Base-by-base conservation (phyloP, 2,329 filamentous ascomycete species). In the Gnomoniopsis sp. region DNA sequence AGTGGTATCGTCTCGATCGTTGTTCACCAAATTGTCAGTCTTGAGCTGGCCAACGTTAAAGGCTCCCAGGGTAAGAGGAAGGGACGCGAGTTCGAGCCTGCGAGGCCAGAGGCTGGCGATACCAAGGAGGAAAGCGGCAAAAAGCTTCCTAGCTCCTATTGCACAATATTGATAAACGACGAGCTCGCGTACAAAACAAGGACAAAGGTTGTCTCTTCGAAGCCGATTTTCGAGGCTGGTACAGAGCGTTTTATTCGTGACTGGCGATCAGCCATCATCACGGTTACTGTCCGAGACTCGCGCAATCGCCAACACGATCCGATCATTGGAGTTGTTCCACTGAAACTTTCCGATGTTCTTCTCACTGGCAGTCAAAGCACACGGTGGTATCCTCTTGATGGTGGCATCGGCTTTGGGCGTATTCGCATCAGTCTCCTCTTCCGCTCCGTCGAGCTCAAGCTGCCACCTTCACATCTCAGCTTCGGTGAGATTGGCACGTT, bases 171-270 rank as follows among this genome's bases (percentile, higher is more conserved):
- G 12, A 80, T 90, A 72, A 97, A 97, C 65, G 93, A 98, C 68
- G 87, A 96, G 67, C 75, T 96, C 65, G 84, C 86, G 19, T 98
- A 97, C 78, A 92, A 93, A 69, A 98, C 93, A n/a, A 86, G 95
- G 68, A 86, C 91, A 38, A 98, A 99, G 78, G 93, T 93, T 3
- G 89, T 96, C 8, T 96, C 90, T 38, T 96, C 91, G 54, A 93
- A 96, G 71, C 95, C 95, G 1, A 97, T 98, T 64, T 98, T 96
- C 81, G 97, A 98, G 66, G 93, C 95, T 3, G 93, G 93, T 60
- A 97, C 93, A 0, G 95, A 99, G 70, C 85, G 89, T 14, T 98
- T 98, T 67, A 78, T 98, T 33, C 88, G 93, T 22, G 93, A 99
- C 69, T 99, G 95, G 95, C 84, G 91, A 63, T 95, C 90, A 19